Percentiles rank a stretch among this genome's conserved stretches.
phyloP scores from a whole-genome alignment of 2,329 filamentous ascomycete genomes.

The Biscogniauxia mediterranea region DNA sequence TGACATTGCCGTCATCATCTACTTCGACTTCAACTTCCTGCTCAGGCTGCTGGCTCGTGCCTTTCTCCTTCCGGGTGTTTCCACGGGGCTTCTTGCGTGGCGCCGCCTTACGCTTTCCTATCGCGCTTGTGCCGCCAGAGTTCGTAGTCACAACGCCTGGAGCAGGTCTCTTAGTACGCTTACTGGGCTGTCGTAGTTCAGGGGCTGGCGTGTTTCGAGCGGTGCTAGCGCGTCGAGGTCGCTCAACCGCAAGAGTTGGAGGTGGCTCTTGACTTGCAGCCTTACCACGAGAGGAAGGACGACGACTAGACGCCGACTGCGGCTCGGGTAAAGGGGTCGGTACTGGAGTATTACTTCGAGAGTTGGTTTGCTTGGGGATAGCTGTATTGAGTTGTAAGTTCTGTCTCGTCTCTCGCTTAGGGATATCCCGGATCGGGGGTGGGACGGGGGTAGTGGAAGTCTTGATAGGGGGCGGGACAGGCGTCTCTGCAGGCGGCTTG shows the following conservation, averaged over 20 bases:
- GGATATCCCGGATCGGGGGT: conserved; percentile 34
- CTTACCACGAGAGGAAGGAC: conserved; percentile 53
- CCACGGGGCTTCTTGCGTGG: conserved; percentile 62
- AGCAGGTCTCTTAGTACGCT: conserved; percentile 67
- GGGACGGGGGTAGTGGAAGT: conserved; percentile 39
- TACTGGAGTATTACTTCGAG: conserved; percentile 30
- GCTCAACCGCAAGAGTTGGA: conserved; percentile 49
- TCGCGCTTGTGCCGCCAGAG: conserved; percentile 62
- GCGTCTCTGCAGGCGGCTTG: conserved; percentile 41
- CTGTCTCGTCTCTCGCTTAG: conserved; percentile 48
- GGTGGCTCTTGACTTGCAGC: conserved; percentile 51
- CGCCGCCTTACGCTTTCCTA: conserved; percentile 69
- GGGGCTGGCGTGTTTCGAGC: conserved; percentile 57
- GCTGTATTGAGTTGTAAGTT: conserved; percentile 36
- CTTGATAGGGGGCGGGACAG: conserved; percentile 37
- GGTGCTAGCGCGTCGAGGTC: conserved; percentile 55
- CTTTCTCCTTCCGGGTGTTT: conserved; percentile 39
- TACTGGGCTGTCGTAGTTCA: conserved; percentile 43
- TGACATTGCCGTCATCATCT: conserved; percentile 65
- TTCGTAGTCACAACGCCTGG: conserved; percentile 68
- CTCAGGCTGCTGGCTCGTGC: conserved; percentile 39
- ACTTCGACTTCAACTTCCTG: conserved; percentile 56
- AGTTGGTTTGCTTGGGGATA: conserved; percentile 29
- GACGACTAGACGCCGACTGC: conserved; percentile 34
- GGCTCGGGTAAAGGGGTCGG: conserved; percentile 40